Evolutionary conservation across 805 yeast genomes (phyloP).

Genomic region (Alloascoidea africana): DNA sequence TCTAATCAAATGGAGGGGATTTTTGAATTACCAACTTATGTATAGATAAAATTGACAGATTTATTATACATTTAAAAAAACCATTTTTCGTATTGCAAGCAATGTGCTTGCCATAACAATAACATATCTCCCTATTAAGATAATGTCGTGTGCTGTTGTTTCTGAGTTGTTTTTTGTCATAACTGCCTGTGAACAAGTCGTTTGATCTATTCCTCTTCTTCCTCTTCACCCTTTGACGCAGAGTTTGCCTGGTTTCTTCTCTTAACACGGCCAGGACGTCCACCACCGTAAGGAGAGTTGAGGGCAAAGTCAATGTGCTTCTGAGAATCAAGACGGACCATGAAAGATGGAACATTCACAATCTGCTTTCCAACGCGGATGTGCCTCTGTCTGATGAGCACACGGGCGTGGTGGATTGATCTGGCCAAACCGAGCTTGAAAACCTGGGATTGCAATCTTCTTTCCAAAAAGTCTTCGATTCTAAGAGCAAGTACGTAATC

Average conservation of each 20-base stretch:
- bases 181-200: background rate
- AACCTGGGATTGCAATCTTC: conserved; percentile 99
- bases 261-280: conserved; percentile 99
- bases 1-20: too few species aligned
- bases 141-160: too few species aligned
- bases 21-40: too few species aligned
- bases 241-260: conserved; percentile 69
- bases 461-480: conserved; percentile 98
- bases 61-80: too few species aligned
- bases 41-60: too few species aligned
- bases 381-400: conserved; percentile 96
- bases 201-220: conserved; percentile 60
- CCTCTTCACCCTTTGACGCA: conserved; percentile 56
- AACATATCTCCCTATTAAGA: too few species aligned
- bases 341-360: conserved; percentile 97
- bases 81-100: too few species aligned
- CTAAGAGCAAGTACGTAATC: conserved; percentile 98
- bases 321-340: conserved; percentile 99
- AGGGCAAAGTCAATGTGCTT: conserved; percentile 99
- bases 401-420: conserved; percentile 99
- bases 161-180: too few species aligned
- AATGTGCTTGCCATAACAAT: too few species aligned
- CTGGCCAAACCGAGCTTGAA: conserved; percentile 99
- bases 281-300: conserved; percentile 99
- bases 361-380: conserved; percentile 99